phyloP scores from a whole-genome alignment of 805 yeast genomes.

The Ogataea henricii region DNA sequence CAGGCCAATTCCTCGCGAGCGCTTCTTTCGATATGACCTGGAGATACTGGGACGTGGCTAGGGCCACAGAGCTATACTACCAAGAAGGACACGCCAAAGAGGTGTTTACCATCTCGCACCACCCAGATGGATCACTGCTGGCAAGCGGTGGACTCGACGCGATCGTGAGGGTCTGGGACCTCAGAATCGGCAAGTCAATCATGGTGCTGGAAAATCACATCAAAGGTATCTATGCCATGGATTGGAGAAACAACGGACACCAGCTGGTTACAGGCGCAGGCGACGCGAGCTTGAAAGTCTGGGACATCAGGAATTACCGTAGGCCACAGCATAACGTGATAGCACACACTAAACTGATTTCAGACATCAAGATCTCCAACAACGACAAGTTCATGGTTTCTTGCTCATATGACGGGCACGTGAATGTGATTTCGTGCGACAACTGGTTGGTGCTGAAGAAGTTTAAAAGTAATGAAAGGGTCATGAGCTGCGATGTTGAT shows the following conservation, averaged over 20 bases:
- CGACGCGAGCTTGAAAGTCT: slow-evolving; percentile 75
- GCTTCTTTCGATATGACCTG: slow-evolving; percentile 87
- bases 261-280: slow-evolving; percentile 82
- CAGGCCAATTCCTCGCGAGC: slow-evolving; percentile 54
- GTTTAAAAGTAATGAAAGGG: slow-evolving; percentile 63
- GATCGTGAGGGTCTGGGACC: slow-evolving; percentile 77
- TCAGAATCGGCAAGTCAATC: slow-evolving; percentile 71
- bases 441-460: slow-evolving; percentile 63
- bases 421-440: slow-evolving; percentile 67
- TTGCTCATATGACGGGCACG: slow-evolving; percentile 68
- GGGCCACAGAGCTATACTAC: slow-evolving; percentile 49
- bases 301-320: slow-evolving; percentile 70
- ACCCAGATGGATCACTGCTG: slow-evolving; percentile 74
- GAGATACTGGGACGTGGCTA: slow-evolving; percentile 79
- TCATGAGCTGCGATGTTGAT: slow-evolving; percentile 67
- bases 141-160: slow-evolving; percentile 83
- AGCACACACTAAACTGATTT: slow-evolving; percentile 73
- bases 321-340: slow-evolving; percentile 51
- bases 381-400: slow-evolving; percentile 52
- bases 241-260: slow-evolving; percentile 76
- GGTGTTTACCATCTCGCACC: slow-evolving; percentile 61
- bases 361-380: slow-evolving; percentile 58
- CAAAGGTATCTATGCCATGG: slow-evolving; percentile 66
- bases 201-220: slow-evolving; percentile 65
- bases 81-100: slow-evolving; percentile 90